Evolutionary conservation across 2,329 filamentous ascomycete species (phyloP).

Genomic region (Exophiala spinifera): DNA sequence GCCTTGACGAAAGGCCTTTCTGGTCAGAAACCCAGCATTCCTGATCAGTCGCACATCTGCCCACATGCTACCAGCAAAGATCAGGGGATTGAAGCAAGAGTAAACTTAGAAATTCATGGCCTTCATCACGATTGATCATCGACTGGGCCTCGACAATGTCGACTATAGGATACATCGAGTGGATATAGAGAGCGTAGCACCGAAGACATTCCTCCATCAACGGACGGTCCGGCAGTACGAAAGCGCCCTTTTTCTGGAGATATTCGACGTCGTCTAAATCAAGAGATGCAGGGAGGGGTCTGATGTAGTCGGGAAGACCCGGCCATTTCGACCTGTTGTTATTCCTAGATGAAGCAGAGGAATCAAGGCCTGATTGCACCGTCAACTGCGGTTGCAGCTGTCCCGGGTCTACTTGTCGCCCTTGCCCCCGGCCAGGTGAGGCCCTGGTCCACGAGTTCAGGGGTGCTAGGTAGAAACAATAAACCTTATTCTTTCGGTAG

Average conservation of each 20-base stretch:
- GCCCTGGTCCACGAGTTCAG: too few species aligned
- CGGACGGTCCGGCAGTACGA: slow-evolving; percentile 66
- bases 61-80: slow-evolving; percentile 87
- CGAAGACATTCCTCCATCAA: slow-evolving; percentile 79
- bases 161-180: slow-evolving; percentile 88
- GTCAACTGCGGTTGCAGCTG: too few species aligned
- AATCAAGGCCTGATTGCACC: too few species aligned
- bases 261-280: slow-evolving; percentile 78
- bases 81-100: slow-evolving; percentile 87
- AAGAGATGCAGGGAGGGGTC: slow-evolving; percentile 72
- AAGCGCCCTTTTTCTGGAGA: slow-evolving; percentile 75
- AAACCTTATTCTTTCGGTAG: too few species aligned
- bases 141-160: slow-evolving; percentile 62
- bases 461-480: too few species aligned
- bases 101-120: slow-evolving; percentile 65
- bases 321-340: background rate
- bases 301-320: slow-evolving; percentile 57
- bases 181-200: slow-evolving; percentile 80
- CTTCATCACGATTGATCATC: background rate
- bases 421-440: too few species aligned
- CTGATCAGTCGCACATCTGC: slow-evolving; percentile 77
- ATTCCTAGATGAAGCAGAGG: background rate
- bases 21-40: slow-evolving; percentile 69
- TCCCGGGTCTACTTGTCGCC: too few species aligned
- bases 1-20: slow-evolving; percentile 80